These are phyloP conservation scores for Durusdinium trenchii DNA, from an alignment of 73 alveolate genomes.

Conservation along the genomic window DNA sequence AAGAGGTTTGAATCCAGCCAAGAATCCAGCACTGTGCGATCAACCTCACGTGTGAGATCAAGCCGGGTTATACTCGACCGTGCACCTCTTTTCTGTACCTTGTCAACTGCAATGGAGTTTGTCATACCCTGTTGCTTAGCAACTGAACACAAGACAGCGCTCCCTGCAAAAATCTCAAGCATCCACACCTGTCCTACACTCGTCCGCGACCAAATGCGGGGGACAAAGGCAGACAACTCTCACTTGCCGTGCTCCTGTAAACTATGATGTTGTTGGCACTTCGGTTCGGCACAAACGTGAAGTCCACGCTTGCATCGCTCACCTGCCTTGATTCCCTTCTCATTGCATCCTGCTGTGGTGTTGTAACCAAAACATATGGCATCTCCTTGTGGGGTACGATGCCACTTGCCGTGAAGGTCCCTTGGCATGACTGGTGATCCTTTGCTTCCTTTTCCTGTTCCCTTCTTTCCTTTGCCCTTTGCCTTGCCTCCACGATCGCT, in stretches of 20 bases:
- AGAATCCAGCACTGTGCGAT: background rate
- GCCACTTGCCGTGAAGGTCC: background rate
- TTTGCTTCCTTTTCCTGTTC: too few species aligned
- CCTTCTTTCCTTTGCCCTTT: background rate
- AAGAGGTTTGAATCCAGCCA: background rate
- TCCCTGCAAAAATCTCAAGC: background rate
- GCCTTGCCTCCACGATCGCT: background rate
- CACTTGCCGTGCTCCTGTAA: background rate
- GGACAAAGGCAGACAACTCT: too few species aligned
- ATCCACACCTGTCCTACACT: background rate
- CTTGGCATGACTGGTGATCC: background rate
- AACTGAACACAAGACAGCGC: background rate
- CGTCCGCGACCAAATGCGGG: background rate
- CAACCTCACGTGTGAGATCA: background rate
- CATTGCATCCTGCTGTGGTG: background rate
- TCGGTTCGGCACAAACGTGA: constrained; percentile 15
- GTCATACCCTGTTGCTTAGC: background rate
- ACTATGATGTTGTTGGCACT: background rate
- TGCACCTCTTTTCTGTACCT: background rate
- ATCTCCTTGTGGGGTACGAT: background rate
- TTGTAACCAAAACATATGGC: background rate
- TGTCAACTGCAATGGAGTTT: background rate
- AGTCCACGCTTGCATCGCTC: background rate
- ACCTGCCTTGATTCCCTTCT: background rate
- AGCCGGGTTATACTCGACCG: background rate